Conservation (phyloP, 768 basidiomycete species). For the Tylopilus rubrobrunneus region DNA sequence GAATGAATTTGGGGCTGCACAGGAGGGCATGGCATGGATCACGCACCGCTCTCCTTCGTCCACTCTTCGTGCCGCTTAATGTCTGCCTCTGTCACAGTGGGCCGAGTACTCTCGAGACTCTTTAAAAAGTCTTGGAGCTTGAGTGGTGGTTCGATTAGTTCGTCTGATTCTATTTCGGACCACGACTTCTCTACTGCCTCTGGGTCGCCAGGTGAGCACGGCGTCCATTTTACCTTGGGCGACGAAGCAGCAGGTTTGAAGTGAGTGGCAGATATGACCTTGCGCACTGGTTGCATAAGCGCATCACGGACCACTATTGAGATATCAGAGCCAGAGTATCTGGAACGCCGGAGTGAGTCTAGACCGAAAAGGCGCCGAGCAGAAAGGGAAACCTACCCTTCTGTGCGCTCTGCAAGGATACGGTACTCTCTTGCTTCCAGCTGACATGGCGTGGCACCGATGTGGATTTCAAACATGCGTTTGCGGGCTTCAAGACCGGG, state of each 20-base stretch:
- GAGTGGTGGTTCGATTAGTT: constrained; percentile 86
- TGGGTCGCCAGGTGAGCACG: constrained; percentile 92
- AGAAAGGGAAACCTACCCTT: constrained; percentile 49
- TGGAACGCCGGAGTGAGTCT: constrained; percentile 18
- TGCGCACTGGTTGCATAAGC: constrained; percentile 97
- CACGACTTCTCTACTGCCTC: constrained; percentile 84
- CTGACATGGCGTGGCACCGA: constrained; percentile 89
- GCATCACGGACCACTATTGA: constrained; percentile 93
- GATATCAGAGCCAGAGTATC: constrained; percentile 93
- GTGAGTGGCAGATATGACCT: constrained; percentile 93
- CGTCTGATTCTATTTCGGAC: constrained; percentile 84
- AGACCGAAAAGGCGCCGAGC: background rate
- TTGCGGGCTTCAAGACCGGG: constrained; percentile 89
- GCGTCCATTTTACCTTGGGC: constrained; percentile 69
- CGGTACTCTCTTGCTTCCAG: constrained; percentile 77
- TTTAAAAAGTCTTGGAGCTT: constrained; percentile 77
- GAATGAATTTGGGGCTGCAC: background rate
- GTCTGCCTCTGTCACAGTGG: constrained; percentile 86
- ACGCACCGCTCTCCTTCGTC: constrained; percentile 79
- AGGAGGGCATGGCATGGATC: background rate
- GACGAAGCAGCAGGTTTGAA: constrained; percentile 57
- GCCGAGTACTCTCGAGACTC: constrained; percentile 71
- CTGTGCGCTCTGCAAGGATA: constrained; percentile 77
- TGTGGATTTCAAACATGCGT: constrained; percentile 96
- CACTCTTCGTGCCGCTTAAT: constrained; percentile 80